Conservation (phyloP, 768 basidiomycete genomes). For the Boletus speciosus region DNA sequence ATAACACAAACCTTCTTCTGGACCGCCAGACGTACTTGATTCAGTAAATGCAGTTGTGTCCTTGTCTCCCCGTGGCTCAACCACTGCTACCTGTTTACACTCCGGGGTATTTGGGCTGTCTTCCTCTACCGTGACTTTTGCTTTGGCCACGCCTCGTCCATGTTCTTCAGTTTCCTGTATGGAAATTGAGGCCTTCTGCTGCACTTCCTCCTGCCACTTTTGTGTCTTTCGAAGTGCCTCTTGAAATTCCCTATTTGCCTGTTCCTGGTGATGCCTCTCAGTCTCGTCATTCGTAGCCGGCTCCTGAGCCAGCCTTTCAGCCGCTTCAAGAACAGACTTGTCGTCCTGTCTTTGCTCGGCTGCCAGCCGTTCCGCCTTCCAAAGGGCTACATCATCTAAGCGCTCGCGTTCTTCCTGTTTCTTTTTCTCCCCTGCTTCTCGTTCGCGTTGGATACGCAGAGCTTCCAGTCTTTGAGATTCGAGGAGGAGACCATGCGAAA, state of each 20-base stretch:
- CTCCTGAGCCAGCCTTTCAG: slow-evolving; percentile 12
- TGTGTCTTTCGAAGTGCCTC: not conserved
- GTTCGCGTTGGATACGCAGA: slow-evolving; percentile 29
- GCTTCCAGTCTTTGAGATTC: slow-evolving; percentile 43
- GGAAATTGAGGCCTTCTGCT: not conserved
- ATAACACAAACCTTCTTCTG: slow-evolving; percentile 25
- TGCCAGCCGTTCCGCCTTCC: slow-evolving; percentile 32
- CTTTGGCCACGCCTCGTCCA: not conserved
- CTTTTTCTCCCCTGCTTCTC: slow-evolving; percentile 24
- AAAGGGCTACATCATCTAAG: slow-evolving; percentile 36
- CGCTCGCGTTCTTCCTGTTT: slow-evolving; percentile 15
- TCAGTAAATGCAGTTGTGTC: not conserved
- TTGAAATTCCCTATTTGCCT: slow-evolving; percentile 8
- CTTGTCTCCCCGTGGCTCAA: not conserved
- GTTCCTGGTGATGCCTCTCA: slow-evolving; percentile 24
- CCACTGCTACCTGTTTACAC: not conserved
- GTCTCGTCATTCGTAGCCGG: slow-evolving; percentile 17
- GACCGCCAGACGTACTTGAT: not conserved
- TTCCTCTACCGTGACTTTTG: not conserved
- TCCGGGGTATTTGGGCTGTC: not conserved
- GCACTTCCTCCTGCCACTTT: not conserved
- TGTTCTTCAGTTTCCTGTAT: slow-evolving; percentile 1
- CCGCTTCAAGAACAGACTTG: slow-evolving; percentile 12
- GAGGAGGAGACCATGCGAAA: slow-evolving; percentile 39
- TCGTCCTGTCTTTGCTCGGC: slow-evolving; percentile 28